Conservation (phyloP, 2,329 filamentous ascomycete genomes). For the Sclerotinia trifoliorum region DNA sequence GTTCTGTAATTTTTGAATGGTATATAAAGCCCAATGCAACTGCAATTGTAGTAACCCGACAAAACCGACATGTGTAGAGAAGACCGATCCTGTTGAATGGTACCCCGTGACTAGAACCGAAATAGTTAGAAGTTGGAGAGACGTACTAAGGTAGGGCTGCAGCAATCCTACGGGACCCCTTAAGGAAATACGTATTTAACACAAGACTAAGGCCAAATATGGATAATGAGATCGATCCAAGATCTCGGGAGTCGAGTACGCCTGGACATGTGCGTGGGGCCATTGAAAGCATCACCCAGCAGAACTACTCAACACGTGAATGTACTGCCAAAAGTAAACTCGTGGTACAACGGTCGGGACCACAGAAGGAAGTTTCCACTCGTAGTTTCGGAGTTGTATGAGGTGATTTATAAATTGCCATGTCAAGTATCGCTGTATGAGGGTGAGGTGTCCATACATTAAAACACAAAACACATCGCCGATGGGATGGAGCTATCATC, state of each 20-base stretch:
- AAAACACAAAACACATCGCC: neutral
- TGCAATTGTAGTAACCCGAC: neutral
- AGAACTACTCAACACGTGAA: neutral
- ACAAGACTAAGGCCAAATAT: neutral
- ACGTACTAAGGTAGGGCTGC: neutral
- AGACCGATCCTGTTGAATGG: neutral
- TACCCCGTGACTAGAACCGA: constrained; percentile 1
- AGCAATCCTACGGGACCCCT: neutral
- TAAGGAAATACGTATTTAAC: neutral
- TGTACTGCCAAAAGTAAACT: neutral
- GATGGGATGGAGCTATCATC: neutral
- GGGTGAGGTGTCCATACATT: neutral
- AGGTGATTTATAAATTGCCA: neutral
- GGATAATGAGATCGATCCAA: neutral
- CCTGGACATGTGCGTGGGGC: neutral
- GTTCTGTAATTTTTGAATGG: neutral
- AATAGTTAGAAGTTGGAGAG: neutral
- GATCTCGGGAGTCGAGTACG: constrained; percentile 13
- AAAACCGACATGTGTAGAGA: neutral
- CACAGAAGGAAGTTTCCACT: constrained; percentile 2
- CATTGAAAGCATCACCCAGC: neutral
- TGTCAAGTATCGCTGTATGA: neutral
- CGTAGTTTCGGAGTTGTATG: neutral
- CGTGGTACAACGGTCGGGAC: neutral
- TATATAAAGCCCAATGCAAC: neutral